Evolutionary conservation across 305 asterid genomes (phyloP).

Genomic region (Striga hermonthica): DNA sequence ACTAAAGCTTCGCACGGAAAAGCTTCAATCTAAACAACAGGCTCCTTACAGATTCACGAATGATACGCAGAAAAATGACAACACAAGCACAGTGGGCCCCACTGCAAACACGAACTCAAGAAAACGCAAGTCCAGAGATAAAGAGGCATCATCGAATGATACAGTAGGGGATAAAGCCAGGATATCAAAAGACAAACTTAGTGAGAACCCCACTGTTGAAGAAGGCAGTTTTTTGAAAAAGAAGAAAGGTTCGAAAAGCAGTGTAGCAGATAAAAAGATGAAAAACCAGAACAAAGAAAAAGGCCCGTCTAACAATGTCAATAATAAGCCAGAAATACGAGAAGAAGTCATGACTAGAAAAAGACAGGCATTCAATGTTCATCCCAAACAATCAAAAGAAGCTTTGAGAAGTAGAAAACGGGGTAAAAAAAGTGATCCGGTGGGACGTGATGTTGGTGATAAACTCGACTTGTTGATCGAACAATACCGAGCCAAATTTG

Average conservation of each 20-base stretch:
- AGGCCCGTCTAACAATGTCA: conserved; percentile 17
- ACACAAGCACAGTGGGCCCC: conserved; percentile 28
- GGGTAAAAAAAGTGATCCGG: conserved; percentile 58
- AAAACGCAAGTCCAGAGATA: conserved; percentile 52
- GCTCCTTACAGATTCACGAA: conserved; percentile 31
- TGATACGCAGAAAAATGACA: conserved; percentile 32
- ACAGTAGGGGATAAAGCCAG: conserved; percentile 32
- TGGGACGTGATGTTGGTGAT: conserved; percentile 74
- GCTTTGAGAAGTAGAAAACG: conserved; percentile 43
- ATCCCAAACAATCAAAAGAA: conserved; percentile 35
- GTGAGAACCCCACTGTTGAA: conserved; percentile 29
- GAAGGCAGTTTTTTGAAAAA: conserved; percentile 37
- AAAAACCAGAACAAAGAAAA: conserved; percentile 28
- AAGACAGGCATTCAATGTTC: conserved; percentile 35
- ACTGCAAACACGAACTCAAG: conserved; percentile 38
- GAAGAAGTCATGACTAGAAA: conserved; percentile 31
- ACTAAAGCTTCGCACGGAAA: conserved; percentile 68
- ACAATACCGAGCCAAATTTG: conserved; percentile 70
- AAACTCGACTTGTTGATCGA: conserved; percentile 81
- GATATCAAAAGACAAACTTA: conserved; percentile 32
- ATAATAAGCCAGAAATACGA: conserved; percentile 32
- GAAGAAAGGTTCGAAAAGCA: conserved; percentile 32
- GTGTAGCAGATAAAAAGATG: conserved; percentile 31
- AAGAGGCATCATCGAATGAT: conserved; percentile 30
- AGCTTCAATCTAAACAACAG: conserved; percentile 52